Base-by-base conservation (phyloP, 176 grass and related monocot genomes). In the Bolboschoenus planiculmis region DNA sequence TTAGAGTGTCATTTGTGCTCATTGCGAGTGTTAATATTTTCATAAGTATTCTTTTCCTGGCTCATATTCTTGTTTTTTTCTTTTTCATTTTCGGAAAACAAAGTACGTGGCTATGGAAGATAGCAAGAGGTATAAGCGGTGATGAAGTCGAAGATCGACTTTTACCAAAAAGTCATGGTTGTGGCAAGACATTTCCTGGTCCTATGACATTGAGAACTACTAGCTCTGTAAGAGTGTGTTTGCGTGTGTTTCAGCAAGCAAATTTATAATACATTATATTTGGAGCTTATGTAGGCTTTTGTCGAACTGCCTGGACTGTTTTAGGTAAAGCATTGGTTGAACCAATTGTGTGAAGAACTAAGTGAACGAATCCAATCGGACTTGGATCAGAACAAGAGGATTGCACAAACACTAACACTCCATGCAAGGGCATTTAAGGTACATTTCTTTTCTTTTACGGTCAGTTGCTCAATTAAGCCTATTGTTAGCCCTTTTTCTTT, bases 111-210 rank as follows among this genome's bases (percentile, higher is more conserved):
- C 80, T 97, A 84, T 97, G 92, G 95, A 97, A 93, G 59, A 94
- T 91, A 81, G 88, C 92, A 54, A 94, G 95, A 89, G 95, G 95
- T 36, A 80, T 94, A 85, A 94, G 85, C 18, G 90, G 92, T 43
- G 95, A 97, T 78, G 90, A 91, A 91, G 92, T 97, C 70, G 92
- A 89, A 86, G 92, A 97, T 58, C 88, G 95, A 61, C 87, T 97
- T 93, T 73, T 97, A 85, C 90, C 92, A 7, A 94, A 93, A 85
- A 98, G 95, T 68, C 95, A 95, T 11, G 92, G 90, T 48, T 95
- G 95, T 78, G 92, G 95, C 81, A 95, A 98, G 87, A 98, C 95
- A 87, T 98, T 98, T 98, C 92, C 95, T 53, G 95, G 95, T n/a
- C 92, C 92, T 48, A 90, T 87, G 88, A 84, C 95, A 84, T 88